A percentile compares a stretch with the other conserved stretches of the same genome.
These are phyloP conservation scores for Leccinum obscurum DNA, from an alignment of 768 basidiomycete species.

Conservation along the genomic window DNA sequence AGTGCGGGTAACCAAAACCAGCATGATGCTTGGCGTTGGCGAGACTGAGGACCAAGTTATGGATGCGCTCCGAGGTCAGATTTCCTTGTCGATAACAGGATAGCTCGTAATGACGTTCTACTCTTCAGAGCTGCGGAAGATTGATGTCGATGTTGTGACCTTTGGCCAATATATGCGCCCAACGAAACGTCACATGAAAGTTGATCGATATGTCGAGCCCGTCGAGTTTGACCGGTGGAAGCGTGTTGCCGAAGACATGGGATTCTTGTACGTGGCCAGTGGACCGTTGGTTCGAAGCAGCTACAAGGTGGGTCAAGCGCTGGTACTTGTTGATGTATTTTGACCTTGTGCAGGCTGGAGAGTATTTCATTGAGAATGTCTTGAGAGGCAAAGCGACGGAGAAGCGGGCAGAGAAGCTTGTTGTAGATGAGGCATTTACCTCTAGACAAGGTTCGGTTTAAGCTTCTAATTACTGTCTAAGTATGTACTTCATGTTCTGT, in stretches of 20 bases:
- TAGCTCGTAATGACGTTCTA: background rate
- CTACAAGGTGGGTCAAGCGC: slow-evolving; percentile 75
- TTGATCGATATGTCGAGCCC: slow-evolving; percentile 93
- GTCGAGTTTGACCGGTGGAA: slow-evolving; percentile 94
- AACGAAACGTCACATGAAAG: slow-evolving; percentile 99
- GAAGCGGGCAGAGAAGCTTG: slow-evolving; percentile 38
- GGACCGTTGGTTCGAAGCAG: slow-evolving; percentile 95
- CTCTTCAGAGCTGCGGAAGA: slow-evolving; percentile 74
- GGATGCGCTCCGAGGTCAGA: slow-evolving; percentile 77
- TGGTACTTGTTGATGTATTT: background rate
- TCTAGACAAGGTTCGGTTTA: slow-evolving; percentile 11
- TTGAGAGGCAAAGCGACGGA: slow-evolving; percentile 58
- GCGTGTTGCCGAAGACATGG: slow-evolving; percentile 84
- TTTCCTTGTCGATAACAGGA: slow-evolving; percentile 4
- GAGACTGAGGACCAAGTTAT: slow-evolving; percentile 83
- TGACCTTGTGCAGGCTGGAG: slow-evolving; percentile 69
- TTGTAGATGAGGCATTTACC: slow-evolving; percentile 22
- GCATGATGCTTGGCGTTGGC: slow-evolving; percentile 97
- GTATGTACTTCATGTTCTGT: background rate
- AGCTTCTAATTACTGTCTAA: background rate
- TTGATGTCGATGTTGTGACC: slow-evolving; percentile 94
- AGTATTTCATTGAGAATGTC: slow-evolving; percentile 93
- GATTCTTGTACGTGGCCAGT: slow-evolving; percentile 96
- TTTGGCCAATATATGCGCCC: slow-evolving; percentile 99
- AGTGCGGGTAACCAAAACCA: slow-evolving; percentile 92